phyloP scores from a whole-genome alignment of 2,329 filamentous ascomycete genomes.

The Cytospora leucostoma region DNA sequence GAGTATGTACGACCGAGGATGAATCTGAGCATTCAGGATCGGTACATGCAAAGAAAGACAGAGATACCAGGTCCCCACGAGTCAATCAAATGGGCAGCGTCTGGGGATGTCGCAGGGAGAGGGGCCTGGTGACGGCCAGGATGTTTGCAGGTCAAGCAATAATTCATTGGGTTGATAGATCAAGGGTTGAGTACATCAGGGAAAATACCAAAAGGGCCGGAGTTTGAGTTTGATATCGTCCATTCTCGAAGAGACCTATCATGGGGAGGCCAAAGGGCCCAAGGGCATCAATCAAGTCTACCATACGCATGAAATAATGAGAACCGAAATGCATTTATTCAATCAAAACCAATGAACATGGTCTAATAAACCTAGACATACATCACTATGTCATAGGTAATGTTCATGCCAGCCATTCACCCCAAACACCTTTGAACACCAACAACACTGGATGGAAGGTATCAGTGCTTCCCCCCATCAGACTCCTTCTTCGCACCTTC shows the following conservation, averaged over 20 bases:
- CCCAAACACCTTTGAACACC: neutral
- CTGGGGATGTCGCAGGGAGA: slow-evolving; percentile 1
- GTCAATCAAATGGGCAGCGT: neutral
- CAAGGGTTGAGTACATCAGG: neutral
- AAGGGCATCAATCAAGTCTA: neutral
- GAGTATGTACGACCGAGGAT: neutral
- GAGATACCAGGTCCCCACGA: neutral
- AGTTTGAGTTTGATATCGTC: neutral
- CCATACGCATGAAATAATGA: neutral
- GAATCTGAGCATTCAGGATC: neutral
- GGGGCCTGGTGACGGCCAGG: neutral
- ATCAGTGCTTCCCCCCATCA: slow-evolving; percentile 19
- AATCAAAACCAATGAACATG: neutral
- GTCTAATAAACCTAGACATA: neutral
- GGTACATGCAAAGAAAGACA: neutral
- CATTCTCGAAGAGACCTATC: neutral
- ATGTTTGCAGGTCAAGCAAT: slow-evolving; percentile 3
- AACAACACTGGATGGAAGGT: neutral
- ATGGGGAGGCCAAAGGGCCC: neutral
- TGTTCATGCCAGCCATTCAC: neutral
- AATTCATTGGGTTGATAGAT: slow-evolving; percentile 3
- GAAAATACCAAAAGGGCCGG: neutral
- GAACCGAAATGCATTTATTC: neutral
- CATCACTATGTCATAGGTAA: neutral
- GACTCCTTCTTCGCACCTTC: slow-evolving; percentile 33